phyloP scores from a whole-genome alignment of 805 yeast genomes.

The Millerozyma miso region DNA sequence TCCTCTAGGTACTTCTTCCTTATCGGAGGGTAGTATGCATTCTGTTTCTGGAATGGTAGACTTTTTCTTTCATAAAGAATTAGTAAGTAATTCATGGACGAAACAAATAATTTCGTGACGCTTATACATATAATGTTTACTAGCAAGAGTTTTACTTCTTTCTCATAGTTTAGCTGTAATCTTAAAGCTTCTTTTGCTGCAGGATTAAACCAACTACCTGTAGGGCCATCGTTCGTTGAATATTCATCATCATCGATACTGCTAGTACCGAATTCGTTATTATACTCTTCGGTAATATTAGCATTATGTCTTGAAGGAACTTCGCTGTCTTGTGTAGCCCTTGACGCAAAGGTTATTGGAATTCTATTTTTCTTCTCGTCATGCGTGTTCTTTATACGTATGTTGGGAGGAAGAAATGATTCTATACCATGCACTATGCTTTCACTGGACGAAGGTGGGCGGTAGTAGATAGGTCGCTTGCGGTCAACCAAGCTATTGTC shows the following conservation, averaged over 20 bases:
- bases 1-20: not conserved
- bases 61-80: constrained; percentile 6
- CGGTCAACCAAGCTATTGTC: not conserved
- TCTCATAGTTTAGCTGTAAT: constrained; percentile 41
- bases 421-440: constrained; percentile 24
- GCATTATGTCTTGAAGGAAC: not conserved
- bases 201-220: constrained; percentile 39
- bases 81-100: constrained; percentile 9
- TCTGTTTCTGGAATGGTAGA: constrained; percentile 6
- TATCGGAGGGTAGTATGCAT: constrained; percentile 5
- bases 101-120: constrained; percentile 20
- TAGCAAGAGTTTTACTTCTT: constrained; percentile 29
- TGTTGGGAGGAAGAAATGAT: constrained; percentile 22
- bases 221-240: constrained; percentile 9
- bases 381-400: not conserved
- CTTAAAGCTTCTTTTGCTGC: constrained; percentile 41
- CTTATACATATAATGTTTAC: constrained; percentile 23
- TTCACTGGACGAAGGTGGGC: constrained; percentile 25
- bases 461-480: constrained; percentile 25
- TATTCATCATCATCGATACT: constrained; percentile 6
- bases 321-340: not conserved
- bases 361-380: constrained; percentile 5
- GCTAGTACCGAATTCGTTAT: no score
- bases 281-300: not conserved
- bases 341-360: constrained; percentile 7